Conservation (phyloP, 306 rosid genomes). For the Coriaria nepalensis region DNA sequence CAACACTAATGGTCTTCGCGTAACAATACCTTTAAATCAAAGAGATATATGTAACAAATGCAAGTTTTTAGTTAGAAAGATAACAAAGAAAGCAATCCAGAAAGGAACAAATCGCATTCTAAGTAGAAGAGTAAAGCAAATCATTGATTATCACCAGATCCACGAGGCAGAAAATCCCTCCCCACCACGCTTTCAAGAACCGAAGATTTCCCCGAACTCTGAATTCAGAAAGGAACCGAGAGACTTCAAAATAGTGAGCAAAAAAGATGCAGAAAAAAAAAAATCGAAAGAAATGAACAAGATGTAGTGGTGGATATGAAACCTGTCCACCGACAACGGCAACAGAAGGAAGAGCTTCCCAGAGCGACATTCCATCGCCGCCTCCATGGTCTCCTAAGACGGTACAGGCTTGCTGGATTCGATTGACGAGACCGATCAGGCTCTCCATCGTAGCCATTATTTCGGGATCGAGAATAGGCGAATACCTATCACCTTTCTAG, state of each 20-base stretch:
- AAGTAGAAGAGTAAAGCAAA: background rate
- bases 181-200: constrained; percentile 97
- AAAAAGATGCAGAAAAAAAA: background rate
- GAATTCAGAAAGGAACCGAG: background rate
- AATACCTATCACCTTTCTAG: constrained; percentile 5
- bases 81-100: background rate
- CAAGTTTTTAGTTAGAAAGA: background rate
- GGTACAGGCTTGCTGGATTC: constrained; percentile 94
- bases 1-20: constrained; percentile 86
- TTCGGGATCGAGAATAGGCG: background rate
- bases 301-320: background rate
- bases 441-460: constrained; percentile 98
- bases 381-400: constrained; percentile 94
- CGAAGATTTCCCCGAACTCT: constrained; percentile 98
- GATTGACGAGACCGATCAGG: constrained; percentile 94
- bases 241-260: constrained; percentile 1
- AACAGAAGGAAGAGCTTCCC: constrained; percentile 99
- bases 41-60: constrained; percentile 1
- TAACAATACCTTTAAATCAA: constrained; percentile 63
- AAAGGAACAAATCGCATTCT: background rate
- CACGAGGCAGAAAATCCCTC: constrained; percentile 96
- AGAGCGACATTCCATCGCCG: constrained; percentile 94
- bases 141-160: constrained; percentile 51
- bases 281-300: no score
- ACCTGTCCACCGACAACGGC: constrained; percentile 99